Conservation (phyloP, 805 yeast species). For the Groenewaldozyma tartarivorans region DNA sequence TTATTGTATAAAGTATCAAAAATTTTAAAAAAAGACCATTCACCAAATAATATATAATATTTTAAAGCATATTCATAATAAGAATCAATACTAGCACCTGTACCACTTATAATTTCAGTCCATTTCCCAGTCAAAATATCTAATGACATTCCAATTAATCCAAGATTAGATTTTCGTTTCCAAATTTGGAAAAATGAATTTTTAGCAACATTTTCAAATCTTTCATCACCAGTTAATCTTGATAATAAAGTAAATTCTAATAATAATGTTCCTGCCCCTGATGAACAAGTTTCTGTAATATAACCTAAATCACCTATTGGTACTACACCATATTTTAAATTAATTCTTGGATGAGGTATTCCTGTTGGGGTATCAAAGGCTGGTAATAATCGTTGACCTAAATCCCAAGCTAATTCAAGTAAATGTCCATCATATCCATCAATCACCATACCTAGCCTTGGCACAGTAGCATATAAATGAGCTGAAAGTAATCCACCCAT, state of each 20-base stretch:
- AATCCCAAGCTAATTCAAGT: slow-evolving; percentile 59
- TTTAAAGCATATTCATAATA: slow-evolving; percentile 84
- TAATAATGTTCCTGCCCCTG: slow-evolving; percentile 80
- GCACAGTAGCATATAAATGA: slow-evolving; percentile 58
- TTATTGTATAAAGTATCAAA: slow-evolving; percentile 51
- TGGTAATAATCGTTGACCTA: slow-evolving; percentile 61
- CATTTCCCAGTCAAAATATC: slow-evolving; percentile 49
- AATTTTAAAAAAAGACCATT: slow-evolving; percentile 38
- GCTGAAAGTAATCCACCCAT: slow-evolving; percentile 75
- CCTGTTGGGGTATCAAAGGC: slow-evolving; percentile 56
- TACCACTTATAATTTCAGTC: slow-evolving; percentile 57
- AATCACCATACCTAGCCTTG: slow-evolving; percentile 33
- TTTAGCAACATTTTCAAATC: slow-evolving; percentile 54
- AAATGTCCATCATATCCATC: slow-evolving; percentile 59
- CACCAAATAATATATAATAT: slow-evolving; percentile 62
- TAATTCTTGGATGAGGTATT: slow-evolving; percentile 74
- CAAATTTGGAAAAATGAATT: slow-evolving; percentile 62
- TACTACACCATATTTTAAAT: slow-evolving; percentile 45
- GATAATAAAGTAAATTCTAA: slow-evolving; percentile 74
- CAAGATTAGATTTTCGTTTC: slow-evolving; percentile 50
- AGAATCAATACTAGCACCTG: slow-evolving; percentile 89
- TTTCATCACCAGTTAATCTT: slow-evolving; percentile 59
- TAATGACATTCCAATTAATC: slow-evolving; percentile 70
- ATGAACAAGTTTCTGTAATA: slow-evolving; percentile 62
- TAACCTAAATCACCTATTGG: slow-evolving; percentile 13